Evolutionary conservation across 805 yeast species (phyloP).

Genomic region (Jamesozyma lodderae): DNA sequence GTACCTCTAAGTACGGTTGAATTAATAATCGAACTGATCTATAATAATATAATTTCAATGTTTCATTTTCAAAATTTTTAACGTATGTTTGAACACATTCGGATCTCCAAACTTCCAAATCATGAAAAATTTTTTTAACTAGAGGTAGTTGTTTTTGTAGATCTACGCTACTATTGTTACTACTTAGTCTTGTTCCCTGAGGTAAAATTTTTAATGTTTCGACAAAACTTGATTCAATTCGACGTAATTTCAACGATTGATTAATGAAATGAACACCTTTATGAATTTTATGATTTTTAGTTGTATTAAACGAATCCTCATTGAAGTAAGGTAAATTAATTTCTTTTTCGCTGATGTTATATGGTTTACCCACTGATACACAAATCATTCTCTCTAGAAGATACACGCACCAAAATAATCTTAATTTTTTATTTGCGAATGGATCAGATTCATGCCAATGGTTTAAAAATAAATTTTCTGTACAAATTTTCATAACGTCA

Average conservation of each 20-base stretch:
- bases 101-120: slow-evolving; percentile 44
- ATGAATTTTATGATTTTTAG: slow-evolving; percentile 24
- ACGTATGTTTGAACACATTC: slow-evolving; percentile 36
- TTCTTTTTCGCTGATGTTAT: slow-evolving; percentile 42
- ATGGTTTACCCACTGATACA: slow-evolving; percentile 52
- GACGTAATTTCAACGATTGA: slow-evolving; percentile 46
- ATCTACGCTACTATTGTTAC: slow-evolving; percentile 7
- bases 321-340: slow-evolving; percentile 46
- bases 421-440: slow-evolving; percentile 34
- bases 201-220: slow-evolving; percentile 40
- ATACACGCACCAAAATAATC: slow-evolving; percentile 59
- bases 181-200: slow-evolving; percentile 5
- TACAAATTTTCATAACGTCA: slow-evolving; percentile 43
- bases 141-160: slow-evolving; percentile 38
- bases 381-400: slow-evolving; percentile 53
- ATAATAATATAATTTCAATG: slow-evolving; percentile 49
- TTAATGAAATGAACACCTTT: slow-evolving; percentile 40
- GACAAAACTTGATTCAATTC: slow-evolving; percentile 53
- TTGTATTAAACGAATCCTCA: slow-evolving; percentile 30
- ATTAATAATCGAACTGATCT: slow-evolving; percentile 50
- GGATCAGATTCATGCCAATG: slow-evolving; percentile 20
- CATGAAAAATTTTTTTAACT: slow-evolving; percentile 45
- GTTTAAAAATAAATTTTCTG: slow-evolving; percentile 22
- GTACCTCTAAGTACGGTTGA: slow-evolving; percentile 54
- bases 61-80: slow-evolving; percentile 48